Evolutionary conservation across 331 rosid genomes (phyloP).

Genomic region (Telfairia occidentalis): DNA sequence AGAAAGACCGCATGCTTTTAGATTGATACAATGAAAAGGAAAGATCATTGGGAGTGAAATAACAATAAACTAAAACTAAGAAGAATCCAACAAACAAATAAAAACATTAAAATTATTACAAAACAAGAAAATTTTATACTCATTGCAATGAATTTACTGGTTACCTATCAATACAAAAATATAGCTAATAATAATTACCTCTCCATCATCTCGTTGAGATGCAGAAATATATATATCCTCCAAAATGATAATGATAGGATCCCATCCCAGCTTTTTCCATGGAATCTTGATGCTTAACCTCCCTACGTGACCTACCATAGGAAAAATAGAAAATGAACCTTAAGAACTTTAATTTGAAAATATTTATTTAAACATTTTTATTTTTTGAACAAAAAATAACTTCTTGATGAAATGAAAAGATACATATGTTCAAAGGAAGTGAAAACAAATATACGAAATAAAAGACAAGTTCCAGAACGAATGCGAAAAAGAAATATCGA

Average conservation of each 20-base stretch:
- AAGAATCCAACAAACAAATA: no score
- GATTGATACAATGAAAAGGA: no score
- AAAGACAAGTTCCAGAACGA: no score
- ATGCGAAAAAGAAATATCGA: no score
- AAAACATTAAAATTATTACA: no score
- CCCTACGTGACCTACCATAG: slow-evolving; percentile 67
- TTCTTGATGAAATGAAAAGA: no score
- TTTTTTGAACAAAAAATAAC: background rate
- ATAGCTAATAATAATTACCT: slow-evolving; percentile 37
- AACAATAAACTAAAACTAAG: no score
- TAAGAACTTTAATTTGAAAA: background rate
- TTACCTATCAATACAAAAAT: background rate
- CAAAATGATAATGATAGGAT: slow-evolving; percentile 63
- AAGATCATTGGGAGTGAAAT: no score
- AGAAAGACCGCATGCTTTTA: no score
- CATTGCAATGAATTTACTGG: background rate
- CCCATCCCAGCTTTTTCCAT: slow-evolving; percentile 96
- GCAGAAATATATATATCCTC: slow-evolving; percentile 79
- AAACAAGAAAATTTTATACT: no score
- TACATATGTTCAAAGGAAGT: no score
- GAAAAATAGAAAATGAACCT: background rate
- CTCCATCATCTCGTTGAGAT: slow-evolving; percentile 74
- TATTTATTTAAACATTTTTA: background rate
- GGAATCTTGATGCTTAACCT: slow-evolving; percentile 92
- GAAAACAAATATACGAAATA: no score